Percentiles rank a stretch among this genome's conserved stretches.
Evolutionary conservation across 2,329 filamentous ascomycete genomes (phyloP).

Genomic region (Fusarium nurragi): DNA sequence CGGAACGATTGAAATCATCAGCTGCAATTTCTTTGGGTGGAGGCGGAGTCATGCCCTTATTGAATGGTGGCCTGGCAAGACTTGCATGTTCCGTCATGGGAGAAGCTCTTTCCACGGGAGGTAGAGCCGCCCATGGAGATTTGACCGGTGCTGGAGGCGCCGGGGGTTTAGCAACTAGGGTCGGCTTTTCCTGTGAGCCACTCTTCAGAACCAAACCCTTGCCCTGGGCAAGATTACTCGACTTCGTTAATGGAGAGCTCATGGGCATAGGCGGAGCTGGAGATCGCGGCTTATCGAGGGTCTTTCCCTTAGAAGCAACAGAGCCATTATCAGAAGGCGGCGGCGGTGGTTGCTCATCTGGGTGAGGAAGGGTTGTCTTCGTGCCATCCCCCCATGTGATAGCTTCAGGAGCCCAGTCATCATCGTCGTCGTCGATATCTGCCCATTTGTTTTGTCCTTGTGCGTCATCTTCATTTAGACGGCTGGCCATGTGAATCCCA

Average conservation of each 20-base stretch:
- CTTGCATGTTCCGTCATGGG: conserved; percentile 68
- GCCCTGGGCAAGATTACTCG: conserved; percentile 60
- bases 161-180: conserved; percentile 76
- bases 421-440: conserved; percentile 88
- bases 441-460: conserved; percentile 86
- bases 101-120: conserved; percentile 83
- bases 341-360: conserved; percentile 59
- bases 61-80: conserved; percentile 59
- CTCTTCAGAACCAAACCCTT: conserved; percentile 74
- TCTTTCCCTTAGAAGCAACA: conserved; percentile 34
- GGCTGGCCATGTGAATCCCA: conserved; percentile 84
- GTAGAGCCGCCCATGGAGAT: conserved; percentile 90
- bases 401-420: conserved; percentile 85
- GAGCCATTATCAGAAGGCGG: conserved; percentile 43
- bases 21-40: conserved; percentile 82
- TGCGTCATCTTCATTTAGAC: conserved; percentile 77
- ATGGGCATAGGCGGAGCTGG: conserved; percentile 51
- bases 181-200: conserved; percentile 72
- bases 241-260: conserved; percentile 55
- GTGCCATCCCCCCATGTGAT: conserved; percentile 91
- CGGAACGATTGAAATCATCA: conserved; percentile 88
- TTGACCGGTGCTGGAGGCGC: conserved; percentile 76
- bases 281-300: conserved; percentile 57
- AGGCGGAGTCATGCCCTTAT: conserved; percentile 63
- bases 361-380: conserved; percentile 76